Conservation (phyloP, 106 monocot species). For the Xerophyta viscosa region DNA sequence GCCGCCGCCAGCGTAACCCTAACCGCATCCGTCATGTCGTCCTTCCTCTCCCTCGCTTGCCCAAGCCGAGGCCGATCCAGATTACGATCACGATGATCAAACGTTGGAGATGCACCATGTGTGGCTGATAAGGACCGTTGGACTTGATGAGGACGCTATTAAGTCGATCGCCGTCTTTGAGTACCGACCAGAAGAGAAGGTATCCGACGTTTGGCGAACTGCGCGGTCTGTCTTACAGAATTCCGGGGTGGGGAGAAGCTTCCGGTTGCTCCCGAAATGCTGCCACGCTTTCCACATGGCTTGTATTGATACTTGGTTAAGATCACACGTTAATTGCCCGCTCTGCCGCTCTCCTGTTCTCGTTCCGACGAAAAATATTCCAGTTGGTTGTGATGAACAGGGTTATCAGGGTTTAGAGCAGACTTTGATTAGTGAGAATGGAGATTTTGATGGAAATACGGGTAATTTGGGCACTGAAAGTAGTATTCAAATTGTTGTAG, state of each 20-base stretch:
- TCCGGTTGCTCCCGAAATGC: conserved; percentile 74
- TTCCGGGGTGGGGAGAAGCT: conserved; percentile 66
- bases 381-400: neutral
- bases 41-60: neutral
- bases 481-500: neutral
- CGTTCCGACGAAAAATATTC: conserved; percentile 8
- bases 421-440: neutral
- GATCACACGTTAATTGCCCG: conserved; percentile 76
- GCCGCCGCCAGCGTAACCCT: neutral
- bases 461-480: neutral
- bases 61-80: neutral
- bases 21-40: neutral
- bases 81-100: neutral
- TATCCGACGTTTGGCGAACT: too few relatives aligned
- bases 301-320: conserved; percentile 87
- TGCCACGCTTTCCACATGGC: conserved; percentile 63
- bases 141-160: conserved; percentile 72
- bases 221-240: conserved; percentile 76
- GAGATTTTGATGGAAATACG: neutral
- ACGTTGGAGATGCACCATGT: conserved; percentile 42
- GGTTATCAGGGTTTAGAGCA: neutral
- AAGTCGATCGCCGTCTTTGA: conserved; percentile 38
- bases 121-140: conserved; percentile 77
- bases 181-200: too few relatives aligned
- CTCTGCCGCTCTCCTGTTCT: conserved; percentile 66